Base-by-base conservation (phyloP, 495 filamentous ascomycete species). In the Hypoxylon trugodes region DNA sequence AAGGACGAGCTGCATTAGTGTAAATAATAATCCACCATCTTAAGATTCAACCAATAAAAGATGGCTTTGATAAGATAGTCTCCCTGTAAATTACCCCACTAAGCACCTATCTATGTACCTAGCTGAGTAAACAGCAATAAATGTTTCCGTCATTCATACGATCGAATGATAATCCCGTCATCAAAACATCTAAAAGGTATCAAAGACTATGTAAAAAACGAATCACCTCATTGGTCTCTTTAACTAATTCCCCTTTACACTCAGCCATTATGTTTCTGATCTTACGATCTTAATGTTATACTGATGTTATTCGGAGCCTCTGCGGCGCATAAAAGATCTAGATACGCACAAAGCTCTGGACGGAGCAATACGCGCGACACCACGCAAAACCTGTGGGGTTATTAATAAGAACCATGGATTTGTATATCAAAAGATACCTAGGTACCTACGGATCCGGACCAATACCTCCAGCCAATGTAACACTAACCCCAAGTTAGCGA, bases 91-190 rank as follows among this genome's bases (percentile, higher is more conserved):
- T 10, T 30, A 54, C 7, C 25, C 8, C 9, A 25, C 10, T n/a
- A 46, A 16, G n/a, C 2, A 41, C 24, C 10, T 28, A 18, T 26
- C 6, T 28, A 4, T 9, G 9, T 16, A 24, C 21, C 26, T n/a
- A n/a, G n/a, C n/a, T n/a, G n/a, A n/a, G n/a, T n/a, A n/a, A n/a
- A n/a, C n/a, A n/a, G n/a, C n/a, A n/a, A n/a, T n/a, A n/a, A n/a
- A 25, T 45, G 12, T 46, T 54, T 59, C 61, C 54, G 37, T 60
- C 49, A 61, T 51, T 55, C 38, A 15, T 59, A 54, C 45, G 1
- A 65, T 66, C 62, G 38, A 26, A 53, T 57, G 63, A 66, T 61
- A 48, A 41, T 53, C 51, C 61, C 46, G 52, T 66, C 41, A 66
- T 35, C 2, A 22, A 24, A 32, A 6, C 28, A 36, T 30, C 47